phyloP scores from a whole-genome alignment of 2,329 filamentous ascomycete genomes.

The Diaporthe citri region DNA sequence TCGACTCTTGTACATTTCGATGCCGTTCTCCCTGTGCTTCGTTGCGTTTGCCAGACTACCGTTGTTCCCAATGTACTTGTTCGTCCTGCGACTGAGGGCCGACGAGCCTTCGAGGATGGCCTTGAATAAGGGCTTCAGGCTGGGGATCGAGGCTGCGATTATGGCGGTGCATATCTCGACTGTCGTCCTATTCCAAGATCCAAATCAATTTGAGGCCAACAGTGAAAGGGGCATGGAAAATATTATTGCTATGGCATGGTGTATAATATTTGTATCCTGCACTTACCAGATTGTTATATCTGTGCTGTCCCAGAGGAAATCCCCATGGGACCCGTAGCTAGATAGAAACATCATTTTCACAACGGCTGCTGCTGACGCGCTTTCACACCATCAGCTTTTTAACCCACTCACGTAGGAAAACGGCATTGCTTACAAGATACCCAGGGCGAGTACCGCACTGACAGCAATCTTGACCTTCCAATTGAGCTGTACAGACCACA shows the following conservation, averaged over 20 bases:
- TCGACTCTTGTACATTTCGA: conserved; percentile 17
- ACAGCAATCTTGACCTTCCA: conserved; percentile 46
- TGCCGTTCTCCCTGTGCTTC: neutral
- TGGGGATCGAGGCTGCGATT: conserved; percentile 47
- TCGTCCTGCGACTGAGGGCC: conserved; percentile 7
- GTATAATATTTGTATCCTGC: too few species aligned
- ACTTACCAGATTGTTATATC: conserved; percentile 48
- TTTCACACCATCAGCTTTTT: neutral
- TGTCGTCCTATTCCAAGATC: neutral
- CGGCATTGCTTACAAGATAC: conserved; percentile 26
- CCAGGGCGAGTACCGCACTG: conserved; percentile 45
- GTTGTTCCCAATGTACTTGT: neutral
- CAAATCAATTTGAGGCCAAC: neutral
- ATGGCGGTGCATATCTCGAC: conserved; percentile 48
- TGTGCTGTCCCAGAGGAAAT: conserved; percentile 47
- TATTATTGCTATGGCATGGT: neutral
- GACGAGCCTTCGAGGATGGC: conserved; percentile 24
- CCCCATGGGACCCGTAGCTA: conserved; percentile 46
- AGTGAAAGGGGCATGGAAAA: neutral
- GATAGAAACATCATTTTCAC: conserved; percentile 45
- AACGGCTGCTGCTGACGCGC: neutral
- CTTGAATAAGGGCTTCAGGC: conserved; percentile 47
- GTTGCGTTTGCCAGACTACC: neutral
- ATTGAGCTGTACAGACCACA: conserved; percentile 48
- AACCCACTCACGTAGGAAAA: accelerated